These are phyloP conservation scores for Immersiella caudata DNA, from an alignment of 495 filamentous ascomycete species.

Conservation along the genomic window DNA sequence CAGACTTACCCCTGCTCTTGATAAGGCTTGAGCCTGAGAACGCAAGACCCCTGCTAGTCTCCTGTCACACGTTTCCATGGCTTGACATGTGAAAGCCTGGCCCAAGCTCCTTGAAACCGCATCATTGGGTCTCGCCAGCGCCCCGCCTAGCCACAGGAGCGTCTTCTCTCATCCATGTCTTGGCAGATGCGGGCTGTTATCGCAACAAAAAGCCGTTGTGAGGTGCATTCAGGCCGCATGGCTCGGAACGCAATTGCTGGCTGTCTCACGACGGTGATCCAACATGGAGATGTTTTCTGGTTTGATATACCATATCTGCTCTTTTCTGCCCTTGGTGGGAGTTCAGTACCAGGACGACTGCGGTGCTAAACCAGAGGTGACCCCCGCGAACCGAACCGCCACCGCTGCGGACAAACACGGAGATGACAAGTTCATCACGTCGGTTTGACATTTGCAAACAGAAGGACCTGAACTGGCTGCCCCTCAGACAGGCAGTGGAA, in stretches of 20 bases:
- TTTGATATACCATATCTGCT: neutral
- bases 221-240: neutral
- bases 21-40: slow-evolving; percentile 7
- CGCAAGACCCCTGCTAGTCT: neutral
- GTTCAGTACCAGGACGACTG: neutral
- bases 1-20: neutral
- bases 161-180: neutral
- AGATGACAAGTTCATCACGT: no score
- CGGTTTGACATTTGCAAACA: neutral
- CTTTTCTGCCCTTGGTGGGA: neutral
- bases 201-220: neutral
- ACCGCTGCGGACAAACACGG: no score
- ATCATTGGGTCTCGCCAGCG: slow-evolving; percentile 4
- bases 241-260: neutral
- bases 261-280: neutral
- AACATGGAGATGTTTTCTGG: neutral
- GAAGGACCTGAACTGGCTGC: neutral
- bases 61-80: neutral
- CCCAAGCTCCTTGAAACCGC: slow-evolving; percentile 7
- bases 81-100: slow-evolving; percentile 10
- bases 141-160: neutral
- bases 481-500: neutral
- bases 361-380: no score
- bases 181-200: neutral
- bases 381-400: no score